phyloP scores from a whole-genome alignment of 371 early-diverging fungal genomes.

The Thermomucor indicae-seudaticae region DNA sequence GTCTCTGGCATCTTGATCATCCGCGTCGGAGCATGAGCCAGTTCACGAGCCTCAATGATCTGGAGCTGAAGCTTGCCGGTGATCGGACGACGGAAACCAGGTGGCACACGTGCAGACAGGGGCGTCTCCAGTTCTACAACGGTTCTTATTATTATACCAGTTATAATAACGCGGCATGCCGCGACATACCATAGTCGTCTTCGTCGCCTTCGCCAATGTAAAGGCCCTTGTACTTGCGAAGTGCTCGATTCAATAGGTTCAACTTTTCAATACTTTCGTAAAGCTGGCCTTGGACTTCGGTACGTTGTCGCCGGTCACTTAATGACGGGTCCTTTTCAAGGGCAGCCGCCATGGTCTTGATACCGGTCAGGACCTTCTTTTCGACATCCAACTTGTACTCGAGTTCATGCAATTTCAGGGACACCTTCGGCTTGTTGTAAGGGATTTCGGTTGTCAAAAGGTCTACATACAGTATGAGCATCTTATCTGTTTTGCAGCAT shows the following conservation, averaged over 20 bases:
- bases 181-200: constrained; percentile 33
- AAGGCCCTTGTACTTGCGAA: constrained; percentile 81
- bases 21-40: constrained; percentile 68
- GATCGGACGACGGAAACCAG: constrained; percentile 70
- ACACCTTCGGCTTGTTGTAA: constrained; percentile 82
- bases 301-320: constrained; percentile 52
- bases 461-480: constrained; percentile 31
- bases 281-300: constrained; percentile 65
- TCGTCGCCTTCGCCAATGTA: constrained; percentile 71
- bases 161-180: constrained; percentile 5
- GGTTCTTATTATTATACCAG: not conserved
- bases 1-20: constrained; percentile 46
- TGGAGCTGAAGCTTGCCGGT: constrained; percentile 72
- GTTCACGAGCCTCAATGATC: constrained; percentile 61
- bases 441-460: constrained; percentile 70
- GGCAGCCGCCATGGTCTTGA: constrained; percentile 54
- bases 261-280: constrained; percentile 82
- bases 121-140: constrained; percentile 41
- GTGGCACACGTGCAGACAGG: constrained; percentile 48
- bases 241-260: constrained; percentile 71
- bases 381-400: constrained; percentile 90
- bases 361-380: constrained; percentile 81
- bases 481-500: constrained; percentile 4
- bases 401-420: constrained; percentile 80
- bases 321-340: constrained; percentile 35